Conservation (phyloP, 1,284 basidiomycete species). For the Fomitopsis pinicola region DNA sequence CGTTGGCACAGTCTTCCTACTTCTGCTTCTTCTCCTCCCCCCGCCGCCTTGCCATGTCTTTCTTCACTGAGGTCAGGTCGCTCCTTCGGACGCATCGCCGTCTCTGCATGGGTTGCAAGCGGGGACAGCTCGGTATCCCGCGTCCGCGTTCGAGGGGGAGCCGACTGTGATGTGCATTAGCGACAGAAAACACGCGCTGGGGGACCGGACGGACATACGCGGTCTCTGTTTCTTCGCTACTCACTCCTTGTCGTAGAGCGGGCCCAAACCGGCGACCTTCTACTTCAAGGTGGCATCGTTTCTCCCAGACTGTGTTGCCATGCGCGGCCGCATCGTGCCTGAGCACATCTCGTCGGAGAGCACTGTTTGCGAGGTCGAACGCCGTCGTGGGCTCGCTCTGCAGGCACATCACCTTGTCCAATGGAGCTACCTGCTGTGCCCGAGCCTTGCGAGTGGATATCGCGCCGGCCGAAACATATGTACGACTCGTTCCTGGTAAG, state of each 20-base stretch:
- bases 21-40: slow-evolving; percentile 76
- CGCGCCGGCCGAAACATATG: slow-evolving; percentile 97
- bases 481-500: too few relatives aligned
- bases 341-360: slow-evolving; percentile 68
- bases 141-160: slow-evolving; percentile 45
- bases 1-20: slow-evolving; percentile 86
- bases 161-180: slow-evolving; percentile 30
- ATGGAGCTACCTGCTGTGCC: slow-evolving; percentile 82
- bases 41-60: slow-evolving; percentile 56
- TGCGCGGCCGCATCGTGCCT: slow-evolving; percentile 67
- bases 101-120: slow-evolving; percentile 39
- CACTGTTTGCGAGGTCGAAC: slow-evolving; percentile 66
- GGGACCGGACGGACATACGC: slow-evolving; percentile 36
- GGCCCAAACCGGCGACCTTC: slow-evolving; percentile 61
- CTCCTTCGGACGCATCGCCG: slow-evolving; percentile 59
- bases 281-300: slow-evolving; percentile 77
- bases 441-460: slow-evolving; percentile 97
- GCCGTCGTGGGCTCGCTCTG: slow-evolving; percentile 74
- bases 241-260: slow-evolving; percentile 71
- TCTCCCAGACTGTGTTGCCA: slow-evolving; percentile 73
- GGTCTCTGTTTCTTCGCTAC: slow-evolving; percentile 48
- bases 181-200: slow-evolving; percentile 3
- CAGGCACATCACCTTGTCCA: slow-evolving; percentile 82
- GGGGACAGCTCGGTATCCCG: slow-evolving; percentile 39
- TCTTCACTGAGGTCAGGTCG: slow-evolving; percentile 58